Conservation (phyloP, 176 grass and related monocot species). For the Triticum timopheevii region DNA sequence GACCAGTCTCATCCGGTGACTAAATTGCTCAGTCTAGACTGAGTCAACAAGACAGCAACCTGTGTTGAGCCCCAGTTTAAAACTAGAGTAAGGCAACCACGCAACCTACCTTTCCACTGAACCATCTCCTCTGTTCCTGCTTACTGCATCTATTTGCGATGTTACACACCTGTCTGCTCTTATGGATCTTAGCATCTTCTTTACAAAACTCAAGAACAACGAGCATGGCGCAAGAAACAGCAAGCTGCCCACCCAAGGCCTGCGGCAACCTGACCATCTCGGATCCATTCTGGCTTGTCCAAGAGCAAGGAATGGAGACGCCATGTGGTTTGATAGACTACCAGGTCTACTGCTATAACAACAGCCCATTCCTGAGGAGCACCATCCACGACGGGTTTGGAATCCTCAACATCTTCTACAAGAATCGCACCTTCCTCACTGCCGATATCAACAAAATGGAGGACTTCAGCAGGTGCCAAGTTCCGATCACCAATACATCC, state of each 20-base stretch:
- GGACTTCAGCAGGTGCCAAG: conserved; percentile 17
- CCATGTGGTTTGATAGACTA: conserved; percentile 14
- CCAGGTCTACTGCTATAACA: conserved; percentile 24
- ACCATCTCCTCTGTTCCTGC: neutral
- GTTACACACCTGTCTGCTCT: neutral
- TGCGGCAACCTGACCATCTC: conserved; percentile 34
- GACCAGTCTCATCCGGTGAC: neutral
- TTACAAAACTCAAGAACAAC: neutral
- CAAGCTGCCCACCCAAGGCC: conserved; percentile 13
- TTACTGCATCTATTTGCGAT: neutral
- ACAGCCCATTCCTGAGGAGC: neutral
- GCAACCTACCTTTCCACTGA: neutral
- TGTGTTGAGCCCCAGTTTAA: neutral
- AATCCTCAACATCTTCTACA: conserved; percentile 34
- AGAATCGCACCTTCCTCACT: neutral
- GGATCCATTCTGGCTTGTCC: conserved; percentile 24
- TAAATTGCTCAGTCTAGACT: neutral
- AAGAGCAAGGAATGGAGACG: conserved; percentile 7
- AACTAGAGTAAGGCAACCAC: neutral
- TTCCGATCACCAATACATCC: neutral
- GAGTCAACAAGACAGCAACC: neutral
- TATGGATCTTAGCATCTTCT: conserved; percentile 11
- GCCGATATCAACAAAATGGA: conserved; percentile 30
- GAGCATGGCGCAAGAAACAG: neutral
- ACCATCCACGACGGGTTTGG: neutral